Evolutionary conservation across 23 red algal genomes (phyloP), one percentile per base, ranked within the genome.

Genomic region (Agarophyton chilense): DNA sequence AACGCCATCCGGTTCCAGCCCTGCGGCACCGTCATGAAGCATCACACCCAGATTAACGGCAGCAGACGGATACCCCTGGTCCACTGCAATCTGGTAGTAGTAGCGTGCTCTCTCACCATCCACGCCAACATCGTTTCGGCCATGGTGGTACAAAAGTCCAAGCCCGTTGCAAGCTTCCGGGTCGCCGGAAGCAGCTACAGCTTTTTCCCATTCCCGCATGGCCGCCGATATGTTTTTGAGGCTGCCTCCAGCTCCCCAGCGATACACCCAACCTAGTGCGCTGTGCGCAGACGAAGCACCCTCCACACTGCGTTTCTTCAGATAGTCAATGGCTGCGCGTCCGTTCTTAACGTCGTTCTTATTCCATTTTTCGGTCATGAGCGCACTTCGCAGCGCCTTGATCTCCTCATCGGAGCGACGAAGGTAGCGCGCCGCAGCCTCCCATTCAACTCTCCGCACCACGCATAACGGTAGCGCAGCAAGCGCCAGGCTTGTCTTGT

Each of bases 41-140:
- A 89, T 89, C 9, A 89, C 85, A 12, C 85, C 85, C 49, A 89
- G 54, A 18, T 89, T 89, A 1, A 89, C 85, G 2, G 85, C 85
- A 33, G 85, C 85, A 7, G 85, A 43, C 70, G 85, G 36, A 54
- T 89, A 89, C 18, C 85, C 85, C 45, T 89, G 67, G 11, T 55
- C 85, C 70, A 89, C 85, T 33, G 85, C 85, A 17, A 78, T 33
- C 54, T 89, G 40, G 51, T 89, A 89, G 60, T 77, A 89, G 47
- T 62, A 14, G 2, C 54, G 26, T 18, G 71, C 85, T 51, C 55
- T 77, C 28, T 61, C 40, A 2, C 85, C 85, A 61, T 89, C 85
- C 52, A 65, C 71, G 10, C 25, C 36, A 13, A 77, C 31, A 19
- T 50, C 72, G 51, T 77, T 71, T 63, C 71, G 51, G 12, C 85